phyloP scores from a whole-genome alignment of 805 yeast genomes.

The Teunomyces panamensis region DNA sequence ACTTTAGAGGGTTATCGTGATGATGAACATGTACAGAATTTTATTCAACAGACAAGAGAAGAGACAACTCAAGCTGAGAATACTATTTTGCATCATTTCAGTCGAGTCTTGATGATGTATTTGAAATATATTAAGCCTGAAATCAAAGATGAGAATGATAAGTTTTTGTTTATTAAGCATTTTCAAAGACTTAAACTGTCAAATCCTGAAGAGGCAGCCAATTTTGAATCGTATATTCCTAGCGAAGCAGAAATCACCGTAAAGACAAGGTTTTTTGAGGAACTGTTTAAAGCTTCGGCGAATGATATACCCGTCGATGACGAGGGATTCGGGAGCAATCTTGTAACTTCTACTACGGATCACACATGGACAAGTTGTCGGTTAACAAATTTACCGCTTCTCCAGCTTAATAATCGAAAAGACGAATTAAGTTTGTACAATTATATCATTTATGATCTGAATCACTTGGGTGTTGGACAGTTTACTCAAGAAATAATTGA shows the following conservation, averaged over 20 bases:
- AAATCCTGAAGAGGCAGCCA: background rate
- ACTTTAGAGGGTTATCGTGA: slow-evolving; percentile 11
- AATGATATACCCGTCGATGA: slow-evolving; percentile 12
- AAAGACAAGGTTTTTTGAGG: slow-evolving; percentile 30
- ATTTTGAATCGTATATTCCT: slow-evolving; percentile 8
- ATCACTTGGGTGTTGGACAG: slow-evolving; percentile 7
- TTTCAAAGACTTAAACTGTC: slow-evolving; percentile 7
- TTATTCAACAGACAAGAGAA: slow-evolving; percentile 3
- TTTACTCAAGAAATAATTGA: slow-evolving; percentile 15
- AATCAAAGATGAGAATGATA: slow-evolving; percentile 16
- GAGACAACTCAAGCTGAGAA: slow-evolving; percentile 21
- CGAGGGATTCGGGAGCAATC: background rate
- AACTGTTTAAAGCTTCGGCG: slow-evolving; percentile 22
- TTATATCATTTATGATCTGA: slow-evolving; percentile 18
- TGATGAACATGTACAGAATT: slow-evolving; percentile 1
- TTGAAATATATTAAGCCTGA: background rate
- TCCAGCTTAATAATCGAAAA: slow-evolving; percentile 28
- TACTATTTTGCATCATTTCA: slow-evolving; percentile 15
- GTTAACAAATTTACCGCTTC: slow-evolving; percentile 34
- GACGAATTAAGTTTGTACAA: slow-evolving; percentile 32
- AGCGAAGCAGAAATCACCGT: slow-evolving; percentile 20
- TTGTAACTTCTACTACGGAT: slow-evolving; percentile 24
- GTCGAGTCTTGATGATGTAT: slow-evolving; percentile 15
- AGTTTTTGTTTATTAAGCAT: slow-evolving; percentile 19
- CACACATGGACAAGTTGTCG: slow-evolving; percentile 40